These are phyloP conservation scores for Suillus hirtellus DNA, from an alignment of 768 basidiomycete genomes.

Conservation along the genomic window DNA sequence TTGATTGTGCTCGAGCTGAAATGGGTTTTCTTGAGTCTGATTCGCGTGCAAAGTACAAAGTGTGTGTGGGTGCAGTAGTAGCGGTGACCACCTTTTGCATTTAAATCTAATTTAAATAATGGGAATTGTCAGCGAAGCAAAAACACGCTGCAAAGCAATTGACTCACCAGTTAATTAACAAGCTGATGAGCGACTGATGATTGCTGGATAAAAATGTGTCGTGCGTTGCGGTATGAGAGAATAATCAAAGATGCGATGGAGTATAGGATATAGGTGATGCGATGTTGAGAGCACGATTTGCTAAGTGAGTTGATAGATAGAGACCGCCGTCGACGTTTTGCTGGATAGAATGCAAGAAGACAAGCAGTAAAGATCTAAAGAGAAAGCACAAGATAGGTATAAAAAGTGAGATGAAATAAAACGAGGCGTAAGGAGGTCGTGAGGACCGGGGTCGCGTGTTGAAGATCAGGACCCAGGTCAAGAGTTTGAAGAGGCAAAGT, in stretches of 20 bases:
- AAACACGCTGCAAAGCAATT: conserved; percentile 16
- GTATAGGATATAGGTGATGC: conserved; percentile 35
- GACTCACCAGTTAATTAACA: conserved; percentile 49
- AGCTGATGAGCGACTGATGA: conserved; percentile 40
- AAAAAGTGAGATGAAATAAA: conserved; percentile 44
- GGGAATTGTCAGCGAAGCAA: conserved; percentile 24
- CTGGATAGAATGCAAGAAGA: conserved; percentile 34
- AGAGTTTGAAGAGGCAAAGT: conserved; percentile 27
- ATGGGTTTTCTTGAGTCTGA: conserved; percentile 34
- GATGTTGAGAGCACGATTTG: conserved; percentile 35
- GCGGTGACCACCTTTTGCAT: conserved; percentile 73
- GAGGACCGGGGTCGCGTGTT: conserved; percentile 47
- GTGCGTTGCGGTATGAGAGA: conserved; percentile 41
- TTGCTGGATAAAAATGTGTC: conserved; percentile 49
- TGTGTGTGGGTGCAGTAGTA: conserved; percentile 42
- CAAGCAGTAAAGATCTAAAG: conserved; percentile 40
- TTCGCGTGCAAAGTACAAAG: conserved; percentile 38
- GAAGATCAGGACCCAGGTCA: conserved; percentile 31
- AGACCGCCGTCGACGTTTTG: conserved; percentile 38
- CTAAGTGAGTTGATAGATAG: conserved; percentile 42
- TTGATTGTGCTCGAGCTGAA: conserved; percentile 31
- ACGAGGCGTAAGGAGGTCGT: conserved; percentile 58
- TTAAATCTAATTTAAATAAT: conserved; percentile 45
- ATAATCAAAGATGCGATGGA: conserved; percentile 49
- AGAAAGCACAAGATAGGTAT: conserved; percentile 52